These are phyloP conservation scores for Astrephomene gubernaculifera DNA, from an alignment of 139 green algal genomes.

Conservation along the genomic window DNA sequence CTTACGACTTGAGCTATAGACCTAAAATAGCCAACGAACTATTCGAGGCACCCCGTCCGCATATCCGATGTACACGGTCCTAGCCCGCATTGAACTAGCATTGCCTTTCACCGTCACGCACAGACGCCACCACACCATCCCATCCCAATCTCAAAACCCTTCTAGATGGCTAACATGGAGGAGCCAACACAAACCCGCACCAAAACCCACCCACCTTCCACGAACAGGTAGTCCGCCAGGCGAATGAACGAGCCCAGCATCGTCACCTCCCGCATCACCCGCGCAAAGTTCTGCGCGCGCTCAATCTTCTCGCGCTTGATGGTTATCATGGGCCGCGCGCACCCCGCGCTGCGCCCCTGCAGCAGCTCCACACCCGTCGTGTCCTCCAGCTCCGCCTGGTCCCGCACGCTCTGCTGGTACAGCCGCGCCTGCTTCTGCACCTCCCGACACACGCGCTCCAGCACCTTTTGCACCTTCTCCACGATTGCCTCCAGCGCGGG, in stretches of 20 bases:
- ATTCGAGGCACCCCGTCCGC: no score
- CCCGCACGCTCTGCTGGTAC: conserved; percentile 78
- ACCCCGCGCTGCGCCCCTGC: conserved; percentile 50
- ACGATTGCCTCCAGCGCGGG: conserved; percentile 72
- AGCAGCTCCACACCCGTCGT: conserved; percentile 83
- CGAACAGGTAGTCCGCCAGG: conserved; percentile 82
- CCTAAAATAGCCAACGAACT: no score
- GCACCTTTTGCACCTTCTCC: conserved; percentile 79
- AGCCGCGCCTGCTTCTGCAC: conserved; percentile 76
- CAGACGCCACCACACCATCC: no score
- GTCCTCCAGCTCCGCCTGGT: conserved; percentile 80
- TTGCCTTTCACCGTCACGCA: no score
- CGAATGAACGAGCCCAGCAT: conserved; percentile 84
- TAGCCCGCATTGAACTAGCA: no score
- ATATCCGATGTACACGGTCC: no score
- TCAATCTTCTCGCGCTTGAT: conserved; percentile 85
- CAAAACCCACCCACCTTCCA: conserved; percentile 56
- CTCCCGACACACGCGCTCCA: conserved; percentile 76
- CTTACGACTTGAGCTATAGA: no score
- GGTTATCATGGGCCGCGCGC: conserved; percentile 65
- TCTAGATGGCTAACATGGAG: no score
- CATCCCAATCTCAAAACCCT: no score
- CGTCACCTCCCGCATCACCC: conserved; percentile 78
- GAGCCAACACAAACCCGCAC: no score
- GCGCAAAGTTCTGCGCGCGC: conserved; percentile 72